Evolutionary conservation across 2,329 filamentous ascomycete genomes (phyloP), one percentile per base, ranked within the genome.

Genomic region (Ophiosphaerella narmari): DNA sequence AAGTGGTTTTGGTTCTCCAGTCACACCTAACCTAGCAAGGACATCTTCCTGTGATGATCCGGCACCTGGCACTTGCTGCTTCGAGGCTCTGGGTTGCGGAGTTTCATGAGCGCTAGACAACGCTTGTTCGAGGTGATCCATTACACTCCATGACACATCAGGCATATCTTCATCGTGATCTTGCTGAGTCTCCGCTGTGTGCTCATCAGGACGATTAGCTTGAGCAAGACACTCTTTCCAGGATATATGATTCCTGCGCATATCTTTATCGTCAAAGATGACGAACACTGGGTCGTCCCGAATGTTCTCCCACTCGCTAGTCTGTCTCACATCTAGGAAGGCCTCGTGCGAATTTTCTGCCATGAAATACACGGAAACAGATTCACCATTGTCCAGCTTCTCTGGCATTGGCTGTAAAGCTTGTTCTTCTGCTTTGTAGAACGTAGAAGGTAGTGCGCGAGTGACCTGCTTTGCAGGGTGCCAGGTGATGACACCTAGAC

Each of bases 261-360:
- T 71, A n/a, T 76, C 65, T 23, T 75, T 65, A 2, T 63, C 66
- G 1, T 71, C 66, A 43, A 81, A 79, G 5, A 77, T 71, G 5
- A 73, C 67, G 54, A 82, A 83, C 13, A 80, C 76, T 2, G 79
- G 75, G 48, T 82, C 80, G 44, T 77, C 66, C 57, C 77, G 77
- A 43, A 81, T 71, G n/a, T 72, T 68, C 2, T 75, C 61, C 80
- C 80, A 83, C 18, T 75, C 70, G 33, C 78, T 74, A 0, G 78
- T 81, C 51, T 81, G 74, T 46, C 77, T 69, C 13, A 82, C 75
- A 53, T 78, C 76, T 32, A 77, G 59, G 46, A 75, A 70, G 13
- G 75, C 74, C 50, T 80, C 75, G 14, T 78, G 72, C 2, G 72
- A 68, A 48, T 75, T 76, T 11, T 75, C 70, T 3, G 68, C 54